Evolutionary conservation across 129 eudicot genomes (phyloP).

Genomic region (Dittrichia graveolens): DNA sequence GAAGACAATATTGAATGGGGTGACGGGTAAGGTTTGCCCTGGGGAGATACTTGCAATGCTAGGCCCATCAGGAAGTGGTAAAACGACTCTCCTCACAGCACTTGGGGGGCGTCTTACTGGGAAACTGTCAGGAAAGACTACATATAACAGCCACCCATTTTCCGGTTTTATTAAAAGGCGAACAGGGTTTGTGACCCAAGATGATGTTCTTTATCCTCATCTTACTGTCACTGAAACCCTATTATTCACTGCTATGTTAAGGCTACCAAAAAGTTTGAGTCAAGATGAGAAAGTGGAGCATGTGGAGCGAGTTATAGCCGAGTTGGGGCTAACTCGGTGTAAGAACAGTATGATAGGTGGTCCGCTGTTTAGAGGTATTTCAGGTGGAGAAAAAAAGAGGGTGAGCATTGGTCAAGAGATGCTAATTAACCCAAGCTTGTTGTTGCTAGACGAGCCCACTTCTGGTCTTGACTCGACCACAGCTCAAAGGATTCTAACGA

Average conservation of each 20-base stretch:
- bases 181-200: slow-evolving; percentile 96
- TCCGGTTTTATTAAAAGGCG: slow-evolving; percentile 79
- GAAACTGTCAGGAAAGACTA: slow-evolving; percentile 78
- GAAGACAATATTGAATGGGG: slow-evolving; percentile 78
- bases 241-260: slow-evolving; percentile 80
- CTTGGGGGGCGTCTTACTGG: slow-evolving; percentile 88
- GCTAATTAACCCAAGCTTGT: slow-evolving; percentile 89
- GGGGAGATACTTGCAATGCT: slow-evolving; percentile 96
- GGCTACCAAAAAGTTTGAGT: slow-evolving; percentile 66
- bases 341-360: slow-evolving; percentile 95
- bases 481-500: slow-evolving; percentile 69
- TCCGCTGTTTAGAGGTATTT: slow-evolving; percentile 86
- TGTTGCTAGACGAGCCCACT: slow-evolving; percentile 92
- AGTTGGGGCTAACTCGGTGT: slow-evolving; percentile 73
- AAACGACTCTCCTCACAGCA: slow-evolving; percentile 92
- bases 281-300: slow-evolving; percentile 65
- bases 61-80: slow-evolving; percentile 99
- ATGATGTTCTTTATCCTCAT: slow-evolving; percentile 89
- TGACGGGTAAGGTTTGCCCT: slow-evolving; percentile 77
- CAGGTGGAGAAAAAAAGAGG: slow-evolving; percentile 86
- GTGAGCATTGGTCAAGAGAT: slow-evolving; percentile 95
- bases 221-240: slow-evolving; percentile 92
- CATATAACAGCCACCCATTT: slow-evolving; percentile 77
- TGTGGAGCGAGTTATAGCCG: slow-evolving; percentile 66
- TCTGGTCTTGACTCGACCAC: slow-evolving; percentile 95